These are phyloP conservation scores for Hypoxylon sp. DNA, from an alignment of 2,329 filamentous ascomycete genomes.

Conservation along the genomic window DNA sequence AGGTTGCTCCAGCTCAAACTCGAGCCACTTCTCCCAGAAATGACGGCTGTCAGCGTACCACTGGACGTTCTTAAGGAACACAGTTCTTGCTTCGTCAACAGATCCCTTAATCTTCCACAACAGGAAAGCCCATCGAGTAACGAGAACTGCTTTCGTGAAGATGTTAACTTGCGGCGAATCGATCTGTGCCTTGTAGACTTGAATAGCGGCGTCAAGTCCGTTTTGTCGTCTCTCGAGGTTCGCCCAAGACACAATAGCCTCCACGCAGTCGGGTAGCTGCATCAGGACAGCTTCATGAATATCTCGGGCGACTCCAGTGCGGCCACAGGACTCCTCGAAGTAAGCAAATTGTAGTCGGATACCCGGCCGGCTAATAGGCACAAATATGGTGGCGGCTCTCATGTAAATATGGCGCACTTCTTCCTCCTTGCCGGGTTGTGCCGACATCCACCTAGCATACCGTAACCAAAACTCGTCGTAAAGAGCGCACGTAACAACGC, in stretches of 20 bases:
- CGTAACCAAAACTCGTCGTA: slow-evolving; percentile 99
- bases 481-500: slow-evolving; percentile 89
- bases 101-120: slow-evolving; percentile 90
- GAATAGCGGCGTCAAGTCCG: slow-evolving; percentile 86
- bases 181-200: slow-evolving; percentile 84
- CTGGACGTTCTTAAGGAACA: slow-evolving; percentile 85
- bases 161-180: slow-evolving; percentile 78
- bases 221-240: slow-evolving; percentile 87
- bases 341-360: slow-evolving; percentile 92
- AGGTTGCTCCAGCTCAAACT: slow-evolving; percentile 89
- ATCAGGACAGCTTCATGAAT: slow-evolving; percentile 86
- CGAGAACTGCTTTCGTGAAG: slow-evolving; percentile 86
- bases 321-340: slow-evolving; percentile 88
- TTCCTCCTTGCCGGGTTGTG: slow-evolving; percentile 83
- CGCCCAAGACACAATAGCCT: slow-evolving; percentile 89
- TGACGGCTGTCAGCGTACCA: slow-evolving; percentile 86
- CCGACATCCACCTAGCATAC: slow-evolving; percentile 95
- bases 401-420: slow-evolving; percentile 94
- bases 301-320: slow-evolving; percentile 82
- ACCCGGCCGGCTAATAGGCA: slow-evolving; percentile 86
- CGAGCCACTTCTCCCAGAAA: slow-evolving; percentile 91
- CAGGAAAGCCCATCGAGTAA: slow-evolving; percentile 88
- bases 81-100: slow-evolving; percentile 81
- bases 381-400: slow-evolving; percentile 85
- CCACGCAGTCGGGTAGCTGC: slow-evolving; percentile 82